Evolutionary conservation across 208 protist genomes (phyloP), one percentile per base, ranked within the genome.

Genomic region (Trypanosoma avium): DNA sequence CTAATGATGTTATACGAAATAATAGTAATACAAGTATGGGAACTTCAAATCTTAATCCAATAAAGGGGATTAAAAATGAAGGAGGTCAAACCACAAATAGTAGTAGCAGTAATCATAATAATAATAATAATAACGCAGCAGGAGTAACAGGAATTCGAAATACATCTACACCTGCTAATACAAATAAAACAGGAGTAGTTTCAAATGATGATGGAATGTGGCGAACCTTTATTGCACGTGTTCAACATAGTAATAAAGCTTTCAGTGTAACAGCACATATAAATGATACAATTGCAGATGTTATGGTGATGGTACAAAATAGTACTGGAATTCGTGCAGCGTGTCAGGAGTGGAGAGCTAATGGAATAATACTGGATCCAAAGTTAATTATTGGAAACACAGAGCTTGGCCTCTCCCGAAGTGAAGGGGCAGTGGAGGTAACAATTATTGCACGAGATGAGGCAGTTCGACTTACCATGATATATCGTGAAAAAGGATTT

Each of bases 191-290:
- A 62, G 64, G 74, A 83, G 73, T 70, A 67, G 26, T 69, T 60
- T 43, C 82, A 90, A 61, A 64, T 26, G 61, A 65, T 36, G 59
- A 50, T 7, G 26, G 42, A 1, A 58, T 68, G 4, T 88, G 82
- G 82, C 70, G 82, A 19, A 72, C 66, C 29, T 88, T 88, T 75
- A 60, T 82, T 3, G 73, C 73, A 38, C 84, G 84, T 4, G 79
- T 93, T 21, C 73, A 74, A 54, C 59, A 77, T 43, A 83, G 74
- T 1, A 64, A 84, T 19, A 93, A 90, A 68, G 78, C 70, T 13
- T 96, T 92, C 62, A 90, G 81, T 53, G 90, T 96, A 5, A 96
- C 90, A 22, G 86, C 86, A 17, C 84, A 93, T 66, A 75, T 90
- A 22, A 75, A 76, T 30, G 90, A 96, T 70, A 75, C 58, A 13